Evolutionary conservation across 192 early-diverging fungal species (phyloP).

Genomic region (Rhizophlyctis rosea): DNA sequence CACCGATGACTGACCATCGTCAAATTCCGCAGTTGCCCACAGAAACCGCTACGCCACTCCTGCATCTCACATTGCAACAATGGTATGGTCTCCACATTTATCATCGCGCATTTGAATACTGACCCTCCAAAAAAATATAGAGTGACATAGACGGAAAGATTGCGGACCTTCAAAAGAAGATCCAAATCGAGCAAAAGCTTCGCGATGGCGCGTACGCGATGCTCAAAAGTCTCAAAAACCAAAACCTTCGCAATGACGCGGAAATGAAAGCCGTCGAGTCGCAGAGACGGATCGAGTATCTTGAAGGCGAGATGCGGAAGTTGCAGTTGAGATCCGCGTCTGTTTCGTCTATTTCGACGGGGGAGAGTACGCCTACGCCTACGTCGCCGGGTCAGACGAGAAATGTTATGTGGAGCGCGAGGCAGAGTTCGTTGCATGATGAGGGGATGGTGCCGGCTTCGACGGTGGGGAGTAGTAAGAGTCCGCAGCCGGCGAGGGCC

Average conservation of each 20-base stretch:
- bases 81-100: too few relatives aligned
- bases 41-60: too few relatives aligned
- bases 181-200: constrained; percentile 66
- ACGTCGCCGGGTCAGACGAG: neutral
- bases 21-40: too few relatives aligned
- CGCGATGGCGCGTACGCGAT: constrained; percentile 67
- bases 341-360: neutral
- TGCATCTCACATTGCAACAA: too few relatives aligned
- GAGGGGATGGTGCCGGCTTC: neutral
- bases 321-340: constrained; percentile 16
- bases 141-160: constrained; percentile 55
- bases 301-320: constrained; percentile 37
- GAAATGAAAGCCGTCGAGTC: constrained; percentile 45
- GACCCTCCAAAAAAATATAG: too few relatives aligned
- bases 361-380: constrained; percentile 9
- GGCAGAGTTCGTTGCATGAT: neutral
- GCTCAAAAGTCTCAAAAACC: constrained; percentile 62
- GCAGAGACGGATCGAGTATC: constrained; percentile 26
- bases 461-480: neutral
- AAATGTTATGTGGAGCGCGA: constrained; percentile 28
- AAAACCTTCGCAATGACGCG: constrained; percentile 61
- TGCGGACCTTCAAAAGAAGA: constrained; percentile 63
- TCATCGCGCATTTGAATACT: too few relatives aligned
- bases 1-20: too few relatives aligned
- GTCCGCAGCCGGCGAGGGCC: neutral